Base-by-base conservation (phyloP, 352 stramenopile species). In the Phytopythium montanum region DNA sequence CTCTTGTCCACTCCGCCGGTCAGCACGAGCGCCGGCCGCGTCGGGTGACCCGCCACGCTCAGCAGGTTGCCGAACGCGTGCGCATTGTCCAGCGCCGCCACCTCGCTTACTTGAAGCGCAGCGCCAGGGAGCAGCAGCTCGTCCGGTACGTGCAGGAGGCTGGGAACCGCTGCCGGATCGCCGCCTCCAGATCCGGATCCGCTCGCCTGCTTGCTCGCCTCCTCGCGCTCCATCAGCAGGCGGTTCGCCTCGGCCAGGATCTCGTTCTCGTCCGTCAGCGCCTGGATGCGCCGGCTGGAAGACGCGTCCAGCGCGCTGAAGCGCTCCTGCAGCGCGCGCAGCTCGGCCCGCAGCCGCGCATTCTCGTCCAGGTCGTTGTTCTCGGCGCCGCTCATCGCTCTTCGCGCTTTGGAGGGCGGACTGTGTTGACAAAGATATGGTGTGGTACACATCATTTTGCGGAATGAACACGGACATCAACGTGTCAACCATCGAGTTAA, bases 1-100 rank as follows among this genome's bases (percentile, higher is more conserved):
- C 68, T 67, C 63, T 92, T 93, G 72, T 95, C 85, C 21, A 85
- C 85, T 48, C 82, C 83, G 6, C 85, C 85, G 1, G 79, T 83
- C 38, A 88, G 62, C 25, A 86, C 72, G 33, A 93, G 56, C 29
- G 72, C 60, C 5, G 65, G 60, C 0, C 67, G 74, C 23, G 56
- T 62, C 10, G 65, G 56, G 23, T 87, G 79, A 16, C 58, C 59
- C 57, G 76, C 78, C 42, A 91, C 79, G 56, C 79, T 81, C 39
- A 94, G 64, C 33, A 92, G 44, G 54, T 92, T 94, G 10, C 80
- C 79, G 38, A 85, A 79, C n/a, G 72, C 51, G 56, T 90, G 81
- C 26, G 80, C 71, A 13, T 84, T 60, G 10, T 87, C 71, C 42
- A 94, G 21, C 0, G 59, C 56, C 23, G 65, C 60, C 10, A 75